Evolutionary conservation across 2,329 filamentous ascomycete species (phyloP).

Genomic region (Cladosporium velox): DNA sequence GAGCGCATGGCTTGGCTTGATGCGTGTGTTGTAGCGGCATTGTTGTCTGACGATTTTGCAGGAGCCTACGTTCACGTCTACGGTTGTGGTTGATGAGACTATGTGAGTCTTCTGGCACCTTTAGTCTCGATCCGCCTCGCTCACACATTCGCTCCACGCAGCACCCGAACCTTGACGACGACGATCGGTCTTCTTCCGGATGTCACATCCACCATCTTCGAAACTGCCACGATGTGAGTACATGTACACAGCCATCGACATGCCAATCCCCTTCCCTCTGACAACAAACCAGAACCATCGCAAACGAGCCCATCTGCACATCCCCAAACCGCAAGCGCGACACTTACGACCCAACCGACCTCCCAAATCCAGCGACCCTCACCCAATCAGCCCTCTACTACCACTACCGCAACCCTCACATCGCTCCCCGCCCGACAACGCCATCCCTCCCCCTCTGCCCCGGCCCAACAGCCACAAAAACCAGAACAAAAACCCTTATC

Average conservation of each 20-base stretch:
- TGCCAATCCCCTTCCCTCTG: background rate
- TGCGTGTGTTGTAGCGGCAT: too few species aligned
- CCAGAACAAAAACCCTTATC: background rate
- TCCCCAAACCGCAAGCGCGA: background rate
- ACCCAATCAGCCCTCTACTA: constrained; percentile 4
- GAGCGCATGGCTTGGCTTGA: background rate
- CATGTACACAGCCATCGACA: background rate
- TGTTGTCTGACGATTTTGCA: background rate
- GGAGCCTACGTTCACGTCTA: background rate
- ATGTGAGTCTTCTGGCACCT: background rate
- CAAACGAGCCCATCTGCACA: background rate
- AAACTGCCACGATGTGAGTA: background rate
- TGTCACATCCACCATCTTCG: background rate
- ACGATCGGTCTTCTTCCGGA: background rate
- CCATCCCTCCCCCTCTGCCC: background rate
- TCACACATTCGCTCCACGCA: background rate
- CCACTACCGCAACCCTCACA: constrained; percentile 2
- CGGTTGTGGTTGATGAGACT: background rate
- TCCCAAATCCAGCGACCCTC: background rate
- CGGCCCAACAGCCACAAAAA: background rate
- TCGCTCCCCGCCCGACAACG: background rate
- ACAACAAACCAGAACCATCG: background rate
- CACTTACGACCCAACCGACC: background rate
- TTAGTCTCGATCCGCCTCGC: background rate
- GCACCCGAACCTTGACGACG: background rate